A percentile compares a stretch with the other conserved stretches of the same genome.
Evolutionary conservation across 1,284 basidiomycete genomes (phyloP).

Genomic region (Rhodotorula sp.): DNA sequence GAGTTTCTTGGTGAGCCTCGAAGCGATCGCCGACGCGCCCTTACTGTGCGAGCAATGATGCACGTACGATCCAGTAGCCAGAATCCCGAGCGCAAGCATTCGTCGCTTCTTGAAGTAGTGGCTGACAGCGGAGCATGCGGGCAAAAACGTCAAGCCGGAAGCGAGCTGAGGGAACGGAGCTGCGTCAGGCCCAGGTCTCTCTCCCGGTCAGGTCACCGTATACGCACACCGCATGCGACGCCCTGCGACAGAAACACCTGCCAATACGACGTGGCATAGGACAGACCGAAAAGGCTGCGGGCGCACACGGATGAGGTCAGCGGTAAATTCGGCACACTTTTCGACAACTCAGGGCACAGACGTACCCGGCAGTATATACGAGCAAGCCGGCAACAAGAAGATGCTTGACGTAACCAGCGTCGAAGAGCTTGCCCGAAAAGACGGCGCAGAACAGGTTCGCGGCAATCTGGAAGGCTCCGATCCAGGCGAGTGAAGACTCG

Average conservation of each 20-base stretch:
- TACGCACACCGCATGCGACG: slow-evolving; percentile 31
- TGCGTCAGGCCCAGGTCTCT: too few relatives aligned
- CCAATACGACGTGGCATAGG: slow-evolving; percentile 25
- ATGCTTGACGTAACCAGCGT: slow-evolving; percentile 40
- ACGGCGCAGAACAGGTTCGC: slow-evolving; percentile 28
- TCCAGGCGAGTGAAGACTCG: slow-evolving; percentile 28
- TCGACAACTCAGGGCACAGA: not conserved
- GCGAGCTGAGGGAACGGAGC: slow-evolving; percentile 12
- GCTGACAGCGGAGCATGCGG: slow-evolving; percentile 37
- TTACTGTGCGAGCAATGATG: too few relatives aligned
- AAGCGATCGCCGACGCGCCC: too few relatives aligned
- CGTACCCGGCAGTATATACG: slow-evolving; percentile 37
- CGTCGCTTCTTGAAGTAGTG: slow-evolving; percentile 39
- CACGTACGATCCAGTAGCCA: slow-evolving; percentile 39
- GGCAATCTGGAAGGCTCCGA: slow-evolving; percentile 36
- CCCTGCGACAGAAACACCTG: slow-evolving; percentile 40
- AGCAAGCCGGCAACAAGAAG: slow-evolving; percentile 35
- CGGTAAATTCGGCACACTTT: not conserved
- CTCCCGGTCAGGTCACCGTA: too few relatives aligned
- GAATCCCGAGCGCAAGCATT: slow-evolving; percentile 41
- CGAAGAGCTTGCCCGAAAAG: slow-evolving; percentile 39
- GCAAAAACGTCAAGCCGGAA: slow-evolving; percentile 40
- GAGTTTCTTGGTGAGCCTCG: not conserved
- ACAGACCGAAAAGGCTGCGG: slow-evolving; percentile 36
- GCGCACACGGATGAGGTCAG: too few relatives aligned